A percentile compares a stretch with the other conserved stretches of the same genome.
Evolutionary conservation across 805 yeast species (phyloP).

Genomic region (Debaryomyces tyrocola): DNA sequence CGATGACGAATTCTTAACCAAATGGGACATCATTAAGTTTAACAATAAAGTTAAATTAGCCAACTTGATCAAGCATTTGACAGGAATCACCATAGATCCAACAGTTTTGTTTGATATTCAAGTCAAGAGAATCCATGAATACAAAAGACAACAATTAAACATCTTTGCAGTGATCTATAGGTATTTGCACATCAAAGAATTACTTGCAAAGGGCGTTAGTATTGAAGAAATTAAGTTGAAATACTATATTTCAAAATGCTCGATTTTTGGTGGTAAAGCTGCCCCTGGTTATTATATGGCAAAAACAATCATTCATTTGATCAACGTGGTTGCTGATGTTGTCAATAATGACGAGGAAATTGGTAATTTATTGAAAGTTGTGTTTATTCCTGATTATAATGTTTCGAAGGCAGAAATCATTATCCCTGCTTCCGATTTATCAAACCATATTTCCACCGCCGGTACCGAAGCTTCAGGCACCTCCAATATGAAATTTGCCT

Average conservation of each 20-base stretch:
- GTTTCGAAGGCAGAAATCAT: conserved; percentile 93
- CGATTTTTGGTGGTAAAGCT: conserved; percentile 89
- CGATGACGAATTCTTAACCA: conserved; percentile 62
- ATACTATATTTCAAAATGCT: conserved; percentile 70
- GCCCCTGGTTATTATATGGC: conserved; percentile 99
- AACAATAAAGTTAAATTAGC: conserved; percentile 71
- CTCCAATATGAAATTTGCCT: conserved; percentile 91
- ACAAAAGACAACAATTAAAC: conserved; percentile 92
- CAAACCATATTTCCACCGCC: conserved; percentile 94
- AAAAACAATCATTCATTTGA: conserved; percentile 80
- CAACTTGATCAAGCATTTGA: conserved; percentile 58
- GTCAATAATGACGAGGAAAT: conserved; percentile 76
- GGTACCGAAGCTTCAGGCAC: conserved; percentile 98
- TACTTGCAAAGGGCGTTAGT: conserved; percentile 49
- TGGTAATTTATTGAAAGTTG: conserved; percentile 77
- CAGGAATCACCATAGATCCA: conserved; percentile 68
- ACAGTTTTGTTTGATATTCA: conserved; percentile 84
- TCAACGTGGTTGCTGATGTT: conserved; percentile 78
- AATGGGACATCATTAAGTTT: conserved; percentile 72
- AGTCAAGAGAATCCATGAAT: conserved; percentile 93
- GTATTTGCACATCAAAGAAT: conserved; percentile 71
- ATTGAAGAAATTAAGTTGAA: conserved; percentile 54
- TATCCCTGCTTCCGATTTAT: conserved; percentile 84
- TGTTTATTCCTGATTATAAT: conserved; percentile 87
- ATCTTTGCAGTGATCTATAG: conserved; percentile 87